Evolutionary conservation across 306 rosid genomes (phyloP), one percentile per base, ranked within the genome.

Genomic region (Quercus alba): DNA sequence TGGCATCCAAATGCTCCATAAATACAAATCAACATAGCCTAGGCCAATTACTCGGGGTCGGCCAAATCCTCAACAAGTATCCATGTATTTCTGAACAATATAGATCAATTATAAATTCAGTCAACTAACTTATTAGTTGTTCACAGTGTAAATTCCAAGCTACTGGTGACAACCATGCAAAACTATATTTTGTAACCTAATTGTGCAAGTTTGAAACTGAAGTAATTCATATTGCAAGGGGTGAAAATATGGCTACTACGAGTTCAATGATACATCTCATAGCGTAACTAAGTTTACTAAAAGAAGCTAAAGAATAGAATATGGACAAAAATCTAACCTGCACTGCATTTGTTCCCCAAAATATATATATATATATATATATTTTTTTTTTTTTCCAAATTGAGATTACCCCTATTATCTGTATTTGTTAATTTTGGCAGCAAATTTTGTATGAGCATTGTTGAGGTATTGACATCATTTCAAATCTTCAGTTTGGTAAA

Each of bases 281-380:
- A 23, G 14, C 28, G 13, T 12, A 18, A 66, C n/a, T 18, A 12
- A 26, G 1, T 46, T 46, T 12, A 57, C 3, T 26, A 33, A 23
- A 25, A 59, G 7, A 38, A 67, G 35, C 62, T 75, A 19, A 3
- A 51, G 54, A 52, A 30, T 9, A 58, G 38, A 75, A 49, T 23
- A 26, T 30, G 8, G 20, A 23, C 6, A 13, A 46, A 52, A 56
- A 35, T 18, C 82, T 54, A 30, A 84, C 88, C 44, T 1, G 44
- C 9, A 35, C 84, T 79, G 81, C 0, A 46, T 35, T 70, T 11
- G 4, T 56, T 80, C 88, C 86, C 62, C 58, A 84, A 5, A 33
- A 33, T 31, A 31, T 31, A 33, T 33, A 33, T 33, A 33, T 33
- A 33, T 33, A 33, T 33, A 33, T 33, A 33, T 33, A 33, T 4